phyloP scores from a whole-genome alignment of 1,139 yeast species.

The Hyphopichia buzzinii region DNA sequence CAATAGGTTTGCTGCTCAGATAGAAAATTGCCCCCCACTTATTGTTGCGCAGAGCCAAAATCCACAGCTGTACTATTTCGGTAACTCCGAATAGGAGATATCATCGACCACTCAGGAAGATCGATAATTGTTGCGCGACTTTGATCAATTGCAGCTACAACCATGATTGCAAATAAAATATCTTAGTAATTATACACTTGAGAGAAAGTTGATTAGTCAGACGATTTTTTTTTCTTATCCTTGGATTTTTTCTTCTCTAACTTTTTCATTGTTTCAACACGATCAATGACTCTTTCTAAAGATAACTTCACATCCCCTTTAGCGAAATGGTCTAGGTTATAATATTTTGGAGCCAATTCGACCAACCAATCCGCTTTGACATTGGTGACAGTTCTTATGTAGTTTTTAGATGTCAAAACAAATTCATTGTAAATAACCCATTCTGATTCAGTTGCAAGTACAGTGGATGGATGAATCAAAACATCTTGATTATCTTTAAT shows the following conservation, averaged over 20 bases:
- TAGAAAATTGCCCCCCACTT: no score
- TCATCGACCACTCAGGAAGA: no score
- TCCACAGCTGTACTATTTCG: no score
- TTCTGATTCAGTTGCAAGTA: constrained; percentile 78
- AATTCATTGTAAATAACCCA: constrained; percentile 96
- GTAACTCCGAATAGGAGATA: no score
- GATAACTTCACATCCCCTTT: constrained; percentile 84
- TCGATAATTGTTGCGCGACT: no score
- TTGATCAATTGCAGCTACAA: no score
- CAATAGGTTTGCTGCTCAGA: no score
- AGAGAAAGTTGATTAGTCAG: background rate
- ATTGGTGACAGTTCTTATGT: constrained; percentile 90
- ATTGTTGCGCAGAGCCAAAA: no score
- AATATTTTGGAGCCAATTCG: constrained; percentile 84
- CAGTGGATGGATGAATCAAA: constrained; percentile 89
- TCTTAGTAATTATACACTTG: no score
- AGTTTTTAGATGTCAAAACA: constrained; percentile 89
- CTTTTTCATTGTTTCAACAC: constrained; percentile 44
- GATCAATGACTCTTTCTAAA: constrained; percentile 63
- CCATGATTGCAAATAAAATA: no score
- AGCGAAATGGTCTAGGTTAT: constrained; percentile 68
- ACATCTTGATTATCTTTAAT: constrained; percentile 97
- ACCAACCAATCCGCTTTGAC: constrained; percentile 90
- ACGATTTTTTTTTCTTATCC: constrained; percentile 7
- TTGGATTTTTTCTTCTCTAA: constrained; percentile 25